These are phyloP conservation scores for Nitzschia sp. DNA, from an alignment of 108 stramenopile genomes.

Conservation along the genomic window DNA sequence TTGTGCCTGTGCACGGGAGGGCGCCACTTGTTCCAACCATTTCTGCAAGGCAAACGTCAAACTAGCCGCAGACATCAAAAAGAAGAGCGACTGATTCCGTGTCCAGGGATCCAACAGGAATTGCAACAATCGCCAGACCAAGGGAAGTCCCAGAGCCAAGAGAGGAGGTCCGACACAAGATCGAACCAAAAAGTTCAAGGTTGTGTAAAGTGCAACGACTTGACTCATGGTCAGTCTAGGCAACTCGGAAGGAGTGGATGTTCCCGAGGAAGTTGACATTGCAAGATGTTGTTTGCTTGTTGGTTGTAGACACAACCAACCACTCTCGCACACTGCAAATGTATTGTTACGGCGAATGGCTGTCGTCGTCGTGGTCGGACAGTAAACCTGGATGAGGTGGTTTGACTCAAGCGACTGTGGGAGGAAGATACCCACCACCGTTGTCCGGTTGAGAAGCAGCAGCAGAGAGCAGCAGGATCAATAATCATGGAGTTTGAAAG, in stretches of 20 bases:
- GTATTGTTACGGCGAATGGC: too few relatives aligned
- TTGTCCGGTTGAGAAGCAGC: too few relatives aligned
- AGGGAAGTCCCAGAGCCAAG: constrained; percentile 3
- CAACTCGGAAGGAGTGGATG: neutral
- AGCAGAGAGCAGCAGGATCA: too few relatives aligned
- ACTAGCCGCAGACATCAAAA: constrained; percentile 12
- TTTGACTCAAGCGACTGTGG: too few relatives aligned
- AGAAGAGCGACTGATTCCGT: constrained; percentile 12
- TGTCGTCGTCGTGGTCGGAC: too few relatives aligned
- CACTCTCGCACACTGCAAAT: too few relatives aligned
- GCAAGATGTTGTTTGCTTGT: neutral
- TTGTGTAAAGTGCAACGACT: constrained; percentile 20
- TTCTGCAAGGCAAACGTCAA: constrained; percentile 7
- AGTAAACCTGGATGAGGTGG: too few relatives aligned
- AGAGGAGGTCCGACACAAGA: constrained; percentile 9
- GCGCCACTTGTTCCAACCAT: constrained; percentile 21
- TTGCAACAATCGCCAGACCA: constrained; percentile 2
- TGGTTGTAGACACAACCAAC: neutral
- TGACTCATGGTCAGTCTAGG: constrained; percentile 19
- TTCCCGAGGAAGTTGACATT: neutral
- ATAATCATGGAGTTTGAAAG: too few relatives aligned
- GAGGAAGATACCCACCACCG: too few relatives aligned
- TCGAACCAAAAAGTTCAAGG: constrained; percentile 18
- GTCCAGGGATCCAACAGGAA: constrained; percentile 20
- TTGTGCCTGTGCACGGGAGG: constrained; percentile 16